A percentile compares a stretch with the other conserved stretches of the same genome.
These are phyloP conservation scores for Myxozyma mucilagina DNA, from an alignment of 805 yeast genomes.

Conservation along the genomic window DNA sequence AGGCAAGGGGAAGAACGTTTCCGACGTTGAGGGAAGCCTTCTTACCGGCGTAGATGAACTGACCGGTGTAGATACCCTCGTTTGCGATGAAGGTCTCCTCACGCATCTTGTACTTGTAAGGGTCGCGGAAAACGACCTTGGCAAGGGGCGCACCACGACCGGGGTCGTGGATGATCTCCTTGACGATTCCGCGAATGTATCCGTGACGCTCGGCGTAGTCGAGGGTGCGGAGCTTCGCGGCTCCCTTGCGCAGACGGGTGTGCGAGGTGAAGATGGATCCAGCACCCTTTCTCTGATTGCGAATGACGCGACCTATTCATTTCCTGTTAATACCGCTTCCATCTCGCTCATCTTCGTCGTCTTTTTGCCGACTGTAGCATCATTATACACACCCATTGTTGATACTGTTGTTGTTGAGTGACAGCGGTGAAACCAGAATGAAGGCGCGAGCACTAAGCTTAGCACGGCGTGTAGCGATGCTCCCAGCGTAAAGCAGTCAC, in stretches of 20 bases:
- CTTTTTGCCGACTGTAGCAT: not conserved
- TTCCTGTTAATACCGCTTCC: not conserved
- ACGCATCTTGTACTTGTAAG: slow-evolving; percentile 97
- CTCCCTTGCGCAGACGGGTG: slow-evolving; percentile 99
- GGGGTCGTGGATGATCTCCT: slow-evolving; percentile 98
- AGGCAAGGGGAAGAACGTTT: slow-evolving; percentile 94
- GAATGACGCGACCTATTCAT: slow-evolving; percentile 89
- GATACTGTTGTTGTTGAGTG: slow-evolving; percentile 6
- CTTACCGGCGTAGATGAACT: slow-evolving; percentile 98
- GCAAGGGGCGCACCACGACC: slow-evolving; percentile 99
- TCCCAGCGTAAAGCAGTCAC: too few relatives aligned
- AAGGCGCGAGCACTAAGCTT: too few relatives aligned
- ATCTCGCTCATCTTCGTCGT: not conserved
- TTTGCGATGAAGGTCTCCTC: slow-evolving; percentile 98
- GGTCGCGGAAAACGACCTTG: slow-evolving; percentile 98
- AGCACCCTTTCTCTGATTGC: slow-evolving; percentile 99
- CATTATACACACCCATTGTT: slow-evolving; percentile 9
- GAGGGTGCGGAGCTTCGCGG: slow-evolving; percentile 99
- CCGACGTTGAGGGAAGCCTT: slow-evolving; percentile 96
- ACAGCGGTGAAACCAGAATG: not conserved
- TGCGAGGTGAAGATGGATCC: slow-evolving; percentile 99
- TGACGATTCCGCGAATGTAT: slow-evolving; percentile 98
- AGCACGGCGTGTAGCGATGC: too few relatives aligned
- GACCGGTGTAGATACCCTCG: slow-evolving; percentile 99
- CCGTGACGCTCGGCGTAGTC: slow-evolving; percentile 99